Percentiles rank a stretch among this genome's conserved stretches.
These are phyloP conservation scores for Viridothelium virens DNA, from an alignment of 495 filamentous ascomycete species.

Conservation along the genomic window DNA sequence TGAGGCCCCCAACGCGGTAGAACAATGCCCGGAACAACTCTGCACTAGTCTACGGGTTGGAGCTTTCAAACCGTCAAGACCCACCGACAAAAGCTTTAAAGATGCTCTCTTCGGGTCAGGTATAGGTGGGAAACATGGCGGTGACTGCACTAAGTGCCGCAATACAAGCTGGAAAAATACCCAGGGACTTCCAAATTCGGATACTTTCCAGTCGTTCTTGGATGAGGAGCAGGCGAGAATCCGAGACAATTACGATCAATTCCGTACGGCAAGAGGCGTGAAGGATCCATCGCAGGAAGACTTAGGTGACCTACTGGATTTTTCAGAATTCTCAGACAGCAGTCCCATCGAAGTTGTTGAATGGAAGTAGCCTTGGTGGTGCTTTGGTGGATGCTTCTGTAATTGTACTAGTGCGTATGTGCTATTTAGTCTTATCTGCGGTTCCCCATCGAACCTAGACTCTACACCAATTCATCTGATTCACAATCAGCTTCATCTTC, in stretches of 20 bases:
- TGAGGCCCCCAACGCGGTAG: background rate
- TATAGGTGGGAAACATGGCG: too few species aligned
- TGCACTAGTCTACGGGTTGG: background rate
- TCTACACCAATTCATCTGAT: too few species aligned
- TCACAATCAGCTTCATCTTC: too few species aligned
- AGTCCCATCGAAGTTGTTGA: background rate
- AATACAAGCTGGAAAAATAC: background rate
- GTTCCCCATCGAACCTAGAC: too few species aligned
- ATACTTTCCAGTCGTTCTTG: background rate
- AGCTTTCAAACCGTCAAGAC: background rate
- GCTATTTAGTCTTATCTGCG: too few species aligned
- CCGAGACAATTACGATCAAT: constrained; percentile 1
- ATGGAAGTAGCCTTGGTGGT: too few species aligned
- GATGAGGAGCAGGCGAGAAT: constrained; percentile 6
- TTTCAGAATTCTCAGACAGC: background rate
- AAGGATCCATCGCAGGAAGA: background rate
- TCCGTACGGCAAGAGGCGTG: background rate
- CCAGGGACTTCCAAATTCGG: background rate
- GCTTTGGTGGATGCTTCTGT: too few species aligned
- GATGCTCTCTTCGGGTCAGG: too few species aligned
- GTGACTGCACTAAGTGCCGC: too few species aligned
- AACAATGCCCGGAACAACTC: background rate
- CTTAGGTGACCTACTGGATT: background rate
- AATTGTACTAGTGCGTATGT: too few species aligned
- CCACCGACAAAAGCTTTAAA: too few species aligned